Base-by-base conservation (phyloP, 352 stramenopile genomes). In the Pythium insidiosum region DNA sequence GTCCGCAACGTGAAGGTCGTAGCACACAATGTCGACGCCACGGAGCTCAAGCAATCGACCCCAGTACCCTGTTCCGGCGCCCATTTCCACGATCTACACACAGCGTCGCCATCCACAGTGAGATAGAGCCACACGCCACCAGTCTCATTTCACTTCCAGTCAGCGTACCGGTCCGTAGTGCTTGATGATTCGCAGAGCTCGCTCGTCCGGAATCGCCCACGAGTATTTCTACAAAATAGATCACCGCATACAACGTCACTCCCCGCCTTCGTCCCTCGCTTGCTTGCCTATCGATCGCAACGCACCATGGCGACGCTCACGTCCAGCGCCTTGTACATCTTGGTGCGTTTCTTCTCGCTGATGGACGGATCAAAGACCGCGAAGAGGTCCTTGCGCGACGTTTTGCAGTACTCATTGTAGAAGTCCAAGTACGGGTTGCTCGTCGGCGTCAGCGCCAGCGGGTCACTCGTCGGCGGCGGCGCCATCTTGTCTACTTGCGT, bases 181-280 rank as follows among this genome's bases (percentile, higher is more conserved):
- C 55, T 92, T 90, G 58, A 97, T 79, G 57, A 98, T 91, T 4
- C 66, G 73, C 47, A 98, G 58, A 19, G 84, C 78, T 16, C 76
- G 72, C 39, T 88, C 68, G 61, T 95, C 74, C 1, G 92, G 92
- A 35, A 94, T 96, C 19, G 89, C 89, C 92, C 90, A 97, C 30
- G 84, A 70, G 61, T 95, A 97, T 60, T 83, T 83, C 72, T 97
- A 64, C 38, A 5, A n/a, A n/a, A n/a, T n/a, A n/a, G n/a, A n/a
- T n/a, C n/a, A n/a, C n/a, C n/a, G n/a, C n/a, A n/a, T n/a, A n/a
- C n/a, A n/a, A n/a, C n/a, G n/a, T n/a, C n/a, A n/a, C n/a, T n/a
- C n/a, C n/a, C n/a, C n/a, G n/a, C n/a, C n/a, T n/a, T n/a, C n/a
- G n/a, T n/a, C n/a, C n/a, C n/a, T n/a, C n/a, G n/a, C n/a, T n/a